Base-by-base conservation (phyloP, 371 early-diverging fungal species). In the Lichtheimia ramosa region DNA sequence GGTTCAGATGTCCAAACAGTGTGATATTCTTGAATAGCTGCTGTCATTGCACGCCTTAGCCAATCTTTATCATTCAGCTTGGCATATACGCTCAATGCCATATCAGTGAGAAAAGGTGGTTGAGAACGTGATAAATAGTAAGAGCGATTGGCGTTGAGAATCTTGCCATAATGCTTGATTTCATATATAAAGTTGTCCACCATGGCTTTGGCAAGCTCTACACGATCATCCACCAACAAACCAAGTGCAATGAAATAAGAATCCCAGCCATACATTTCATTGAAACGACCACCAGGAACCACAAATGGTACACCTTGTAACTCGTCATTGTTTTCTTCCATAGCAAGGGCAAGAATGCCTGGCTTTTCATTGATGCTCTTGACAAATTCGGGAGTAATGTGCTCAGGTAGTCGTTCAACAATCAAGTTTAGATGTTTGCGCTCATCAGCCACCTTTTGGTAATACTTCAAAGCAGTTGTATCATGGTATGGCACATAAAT, bases 251-350 rank as follows among this genome's bases (percentile, higher is more conserved):
- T 94, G 79, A 98, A 98, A 68, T 96, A 97, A 27, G 91, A 90
- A 68, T 98, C 98, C 98, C 98, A 97, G 1, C 98, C 97, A 69
- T 98, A 98, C 93, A 95, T 96, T 77, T 98, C 99, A 72, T 97
- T 98, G 79, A 97, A 98, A 0, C 99, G 83, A 4, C 99, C 99
- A 39, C 99, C 99, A 1, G 98, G 99, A 0, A 98, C 98, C 7
- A 96, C 93, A 71, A 97, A 98, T 0, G 96, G 96, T 14, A 91
- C 89, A 5, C 96, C 96, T 12, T 74, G 73, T 52, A 87, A 68
- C 1, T 88, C 89, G 42, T 80, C 71, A 39, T 79, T 82, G n/a
- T 59, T 54, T 6, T 41, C 58, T 79, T 83, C 39, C 74, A 96
- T 88, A 0, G 89, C 94, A 54, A 98, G 77, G 4, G 96, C 80